These are phyloP conservation scores for Eucalyptus erythrocorys DNA, from an alignment of 345 rosid species.

Conservation along the genomic window DNA sequence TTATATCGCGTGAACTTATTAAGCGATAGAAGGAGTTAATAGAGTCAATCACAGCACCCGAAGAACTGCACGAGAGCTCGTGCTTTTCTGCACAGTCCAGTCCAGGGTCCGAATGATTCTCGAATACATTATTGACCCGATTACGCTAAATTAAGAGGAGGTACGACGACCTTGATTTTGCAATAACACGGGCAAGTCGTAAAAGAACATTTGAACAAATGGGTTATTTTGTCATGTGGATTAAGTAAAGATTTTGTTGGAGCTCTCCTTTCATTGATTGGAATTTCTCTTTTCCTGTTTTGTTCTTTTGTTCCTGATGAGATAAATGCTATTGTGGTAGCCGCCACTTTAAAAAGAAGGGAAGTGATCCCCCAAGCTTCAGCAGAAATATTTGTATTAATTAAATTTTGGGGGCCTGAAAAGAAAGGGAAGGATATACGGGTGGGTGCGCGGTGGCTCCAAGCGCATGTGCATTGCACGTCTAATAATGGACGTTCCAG, in stretches of 20 bases:
- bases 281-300: not conserved
- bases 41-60: not conserved
- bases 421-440: not conserved
- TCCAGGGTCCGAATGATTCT: not conserved
- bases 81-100: not conserved
- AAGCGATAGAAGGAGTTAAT: not conserved
- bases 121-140: not conserved
- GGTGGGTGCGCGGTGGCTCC: not conserved
- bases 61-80: not conserved
- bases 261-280: not conserved
- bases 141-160: not conserved
- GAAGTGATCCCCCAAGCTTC: not conserved
- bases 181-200: not conserved
- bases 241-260: not conserved
- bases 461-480: not conserved
- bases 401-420: not conserved
- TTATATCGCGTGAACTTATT: not conserved
- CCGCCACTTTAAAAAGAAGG: not conserved
- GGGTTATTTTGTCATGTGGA: not conserved
- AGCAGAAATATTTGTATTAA: not conserved
- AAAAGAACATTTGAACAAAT: not conserved
- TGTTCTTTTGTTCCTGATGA: not conserved
- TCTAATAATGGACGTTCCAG: not conserved
- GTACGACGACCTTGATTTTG: not conserved
- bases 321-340: not conserved